A percentile compares a stretch with the other conserved stretches of the same genome.
Conservation (phyloP, 176 grass and related monocot species). For the Otatea glauca region DNA sequence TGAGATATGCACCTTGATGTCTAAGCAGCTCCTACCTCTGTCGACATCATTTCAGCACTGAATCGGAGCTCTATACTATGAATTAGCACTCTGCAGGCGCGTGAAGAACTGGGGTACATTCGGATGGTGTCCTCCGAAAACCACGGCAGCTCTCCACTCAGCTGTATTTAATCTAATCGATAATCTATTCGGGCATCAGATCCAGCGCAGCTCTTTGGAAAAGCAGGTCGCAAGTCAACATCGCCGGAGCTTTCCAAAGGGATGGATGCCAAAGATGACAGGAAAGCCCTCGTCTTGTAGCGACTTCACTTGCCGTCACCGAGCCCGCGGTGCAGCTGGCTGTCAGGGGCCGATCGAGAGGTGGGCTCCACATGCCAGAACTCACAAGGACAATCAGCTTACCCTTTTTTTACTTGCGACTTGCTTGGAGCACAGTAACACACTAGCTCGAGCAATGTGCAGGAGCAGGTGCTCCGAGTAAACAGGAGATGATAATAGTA, state of each 20-base stretch:
- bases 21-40: not conserved
- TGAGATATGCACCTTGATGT: not conserved
- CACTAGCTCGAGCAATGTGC: not conserved
- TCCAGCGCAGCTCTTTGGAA: not conserved
- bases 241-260: not conserved
- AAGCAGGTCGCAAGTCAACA: constrained; percentile 24
- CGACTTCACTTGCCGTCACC: not conserved
- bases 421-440: not conserved
- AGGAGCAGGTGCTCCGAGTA: not conserved
- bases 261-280: not conserved
- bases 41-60: not conserved
- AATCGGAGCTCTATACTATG: too few species aligned
- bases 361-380: not conserved
- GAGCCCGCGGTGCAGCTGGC: not conserved
- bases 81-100: too few species aligned
- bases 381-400: too few species aligned
- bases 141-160: not conserved
- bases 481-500: not conserved
- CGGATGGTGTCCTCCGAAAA: not conserved
- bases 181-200: not conserved
- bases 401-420: not conserved
- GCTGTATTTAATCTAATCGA: not conserved
- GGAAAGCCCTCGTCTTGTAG: not conserved
- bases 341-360: not conserved
- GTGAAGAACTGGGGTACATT: not conserved